Base-by-base conservation (phyloP, 2,329 filamentous ascomycete genomes). In the Fusarium sp. region DNA sequence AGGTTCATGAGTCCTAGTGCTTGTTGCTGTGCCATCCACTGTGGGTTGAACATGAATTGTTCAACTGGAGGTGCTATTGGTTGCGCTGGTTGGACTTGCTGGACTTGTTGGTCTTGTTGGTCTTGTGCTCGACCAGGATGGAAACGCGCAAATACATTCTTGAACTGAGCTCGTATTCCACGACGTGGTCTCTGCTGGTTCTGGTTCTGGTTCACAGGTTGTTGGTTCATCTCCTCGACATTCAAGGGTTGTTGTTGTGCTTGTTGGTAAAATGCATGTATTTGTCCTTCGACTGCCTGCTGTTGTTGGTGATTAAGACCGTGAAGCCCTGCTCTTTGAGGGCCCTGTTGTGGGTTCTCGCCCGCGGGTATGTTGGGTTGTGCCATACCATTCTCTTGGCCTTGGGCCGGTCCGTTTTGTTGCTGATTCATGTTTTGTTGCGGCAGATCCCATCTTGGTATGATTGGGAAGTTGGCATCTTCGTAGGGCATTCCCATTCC, bases 81-180 rank as follows among this genome's bases (percentile, higher is more conserved):
- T n/a, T 57, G 57, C 19, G 5, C 44, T 39, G 4, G 38, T 7
- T 42, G 49, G 28, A 13, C 10, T 15, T 33, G 47, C 8, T 8
- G 24, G 7, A 24, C 21, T 21, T 31, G 28, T 31, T 31, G 28
- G 28, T 7, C 21, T 21, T 31, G 28, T 31, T 31, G 28, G 28
- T 7, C 17, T 13, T 31, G n/a, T 42, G 13, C 31, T 5, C 26
- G 36, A 13, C 52, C 34, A 19, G 31, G 31, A 8, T 33, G 31
- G n/a, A 39, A 36, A 31, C 55, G 44, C 21, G 22, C 49, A 45
- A 34, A 51, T 21, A 39, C 50, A 45, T 57, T 47, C 34, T 38
- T 62, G 26, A 64, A 4, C 38, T 28, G 49, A 17, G 9, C 13
- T 31, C 51, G 33, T 6, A 54, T 7, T 14, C 33, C 38, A 26